phyloP scores from a whole-genome alignment of 495 filamentous ascomycete genomes.

The Penicillium tannophilum region DNA sequence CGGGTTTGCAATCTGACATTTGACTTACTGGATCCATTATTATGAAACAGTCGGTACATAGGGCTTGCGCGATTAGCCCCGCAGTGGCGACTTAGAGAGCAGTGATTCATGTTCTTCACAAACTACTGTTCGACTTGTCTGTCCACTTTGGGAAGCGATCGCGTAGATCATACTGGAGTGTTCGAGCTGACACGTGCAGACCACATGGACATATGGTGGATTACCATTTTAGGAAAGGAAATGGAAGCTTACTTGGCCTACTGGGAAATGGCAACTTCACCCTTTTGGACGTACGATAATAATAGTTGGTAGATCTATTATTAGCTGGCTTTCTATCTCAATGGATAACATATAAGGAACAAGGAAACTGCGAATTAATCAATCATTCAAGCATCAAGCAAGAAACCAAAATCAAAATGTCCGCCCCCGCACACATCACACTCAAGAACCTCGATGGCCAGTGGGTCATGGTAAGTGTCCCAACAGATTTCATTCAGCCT shows the following conservation, averaged over 20 bases:
- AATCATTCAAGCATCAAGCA: background rate
- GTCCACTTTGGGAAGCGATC: too few species aligned
- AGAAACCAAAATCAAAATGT: background rate
- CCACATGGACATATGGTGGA: background rate
- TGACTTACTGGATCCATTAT: background rate
- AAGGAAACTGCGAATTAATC: background rate
- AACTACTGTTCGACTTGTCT: too few species aligned
- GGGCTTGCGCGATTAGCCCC: too few species aligned
- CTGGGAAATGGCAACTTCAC: background rate
- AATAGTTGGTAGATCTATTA: background rate
- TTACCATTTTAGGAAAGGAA: background rate
- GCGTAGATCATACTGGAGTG: too few species aligned
- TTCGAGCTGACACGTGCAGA: background rate
- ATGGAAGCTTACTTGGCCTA: background rate
- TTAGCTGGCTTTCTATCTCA: background rate
- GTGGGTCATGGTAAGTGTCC: background rate
- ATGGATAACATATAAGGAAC: background rate
- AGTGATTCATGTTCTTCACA: too few species aligned
- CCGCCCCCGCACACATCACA: background rate
- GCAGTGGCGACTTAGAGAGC: too few species aligned
- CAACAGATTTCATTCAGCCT: background rate
- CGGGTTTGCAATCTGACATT: background rate
- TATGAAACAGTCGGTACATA: background rate
- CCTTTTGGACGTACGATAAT: background rate
- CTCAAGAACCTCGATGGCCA: background rate